Base-by-base conservation (phyloP, 495 filamentous ascomycete species). In the Xylaria bambusicola region DNA sequence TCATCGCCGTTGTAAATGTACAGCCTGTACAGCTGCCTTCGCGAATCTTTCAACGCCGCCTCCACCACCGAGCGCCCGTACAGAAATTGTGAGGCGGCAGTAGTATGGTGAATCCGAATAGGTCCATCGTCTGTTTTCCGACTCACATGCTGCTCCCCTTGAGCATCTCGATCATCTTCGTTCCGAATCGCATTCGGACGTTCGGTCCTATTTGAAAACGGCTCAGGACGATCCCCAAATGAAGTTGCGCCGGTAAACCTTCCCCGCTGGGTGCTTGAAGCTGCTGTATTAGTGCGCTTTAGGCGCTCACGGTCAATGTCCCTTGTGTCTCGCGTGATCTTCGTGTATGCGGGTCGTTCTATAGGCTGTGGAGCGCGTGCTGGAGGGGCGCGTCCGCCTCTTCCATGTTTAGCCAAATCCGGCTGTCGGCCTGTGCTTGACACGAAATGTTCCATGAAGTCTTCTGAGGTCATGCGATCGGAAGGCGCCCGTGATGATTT, bases 11-110 rank as follows among this genome's bases (percentile, higher is more conserved):
- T 79, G 71, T 87, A 92, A 17, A 92, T 72, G 71, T 97, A 96
- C 7, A 98, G 79, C 52, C 88, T 90, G 77, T 94, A 96, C 3
- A 96, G 71, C 63, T 91, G 81, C 40, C 94, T 84, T 10, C 82
- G 80, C 18, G 76, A 73, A 49, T 84, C 82, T 57, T 77, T 85
- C 18, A 98, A 74, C 1, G 93, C 93, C 6, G 93, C 89, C 54
- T 88, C 84, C n/a, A 97, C 89, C 2, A 88, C 83, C 7, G 86
- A 86, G 15, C 81, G 83, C 13, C 94, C 94, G 67, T 96, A 98
- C 7, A 98, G 81, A 70, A 96, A 98, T 60, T 95, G 88, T 1
- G 92, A 94, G 36, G 92, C 89, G 0, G 92, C 87, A 3, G 89
- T 93, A 2, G 89, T 91, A 66, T 91, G 92, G 2, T 88, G 88